Evolutionary conservation across 768 basidiomycete genomes (phyloP).

Genomic region (Psilocybe cyanescens): DNA sequence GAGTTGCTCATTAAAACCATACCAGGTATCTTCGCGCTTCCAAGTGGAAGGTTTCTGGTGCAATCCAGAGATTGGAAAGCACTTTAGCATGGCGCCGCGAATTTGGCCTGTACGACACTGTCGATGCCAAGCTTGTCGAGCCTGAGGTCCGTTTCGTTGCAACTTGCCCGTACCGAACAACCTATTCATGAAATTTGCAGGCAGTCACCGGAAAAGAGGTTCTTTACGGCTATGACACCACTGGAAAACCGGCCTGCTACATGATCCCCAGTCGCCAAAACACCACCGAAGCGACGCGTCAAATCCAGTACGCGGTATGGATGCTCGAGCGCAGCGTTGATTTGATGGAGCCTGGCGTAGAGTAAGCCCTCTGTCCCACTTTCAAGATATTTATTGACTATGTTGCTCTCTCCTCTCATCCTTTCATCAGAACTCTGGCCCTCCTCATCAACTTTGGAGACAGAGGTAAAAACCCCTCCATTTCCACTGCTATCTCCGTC

Average conservation of each 20-base stretch:
- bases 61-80: conserved; percentile 68
- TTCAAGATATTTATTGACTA: neutral
- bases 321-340: conserved; percentile 78
- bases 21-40: conserved; percentile 76
- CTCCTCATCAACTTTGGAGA: conserved; percentile 83
- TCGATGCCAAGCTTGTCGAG: conserved; percentile 68
- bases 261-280: conserved; percentile 76
- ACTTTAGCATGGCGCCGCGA: conserved; percentile 84
- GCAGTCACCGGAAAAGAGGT: conserved; percentile 84
- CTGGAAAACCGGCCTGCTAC: conserved; percentile 70
- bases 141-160: conserved; percentile 58
- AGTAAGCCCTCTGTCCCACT: conserved; percentile 47
- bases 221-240: conserved; percentile 73
- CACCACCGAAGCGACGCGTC: conserved; percentile 67
- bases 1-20: neutral
- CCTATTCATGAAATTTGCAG: conserved; percentile 33
- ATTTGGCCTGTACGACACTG: conserved; percentile 67
- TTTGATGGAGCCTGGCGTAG: conserved; percentile 80
- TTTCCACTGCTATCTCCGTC: conserved; percentile 46
- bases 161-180: neutral
- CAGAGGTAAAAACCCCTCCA: conserved; percentile 59
- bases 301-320: conserved; percentile 78
- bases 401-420: neutral
- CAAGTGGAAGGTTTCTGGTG: conserved; percentile 67
- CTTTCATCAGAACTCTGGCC: conserved; percentile 54